Base-by-base conservation (phyloP, 2,329 filamentous ascomycete species). In the Xylariaceae sp. region DNA sequence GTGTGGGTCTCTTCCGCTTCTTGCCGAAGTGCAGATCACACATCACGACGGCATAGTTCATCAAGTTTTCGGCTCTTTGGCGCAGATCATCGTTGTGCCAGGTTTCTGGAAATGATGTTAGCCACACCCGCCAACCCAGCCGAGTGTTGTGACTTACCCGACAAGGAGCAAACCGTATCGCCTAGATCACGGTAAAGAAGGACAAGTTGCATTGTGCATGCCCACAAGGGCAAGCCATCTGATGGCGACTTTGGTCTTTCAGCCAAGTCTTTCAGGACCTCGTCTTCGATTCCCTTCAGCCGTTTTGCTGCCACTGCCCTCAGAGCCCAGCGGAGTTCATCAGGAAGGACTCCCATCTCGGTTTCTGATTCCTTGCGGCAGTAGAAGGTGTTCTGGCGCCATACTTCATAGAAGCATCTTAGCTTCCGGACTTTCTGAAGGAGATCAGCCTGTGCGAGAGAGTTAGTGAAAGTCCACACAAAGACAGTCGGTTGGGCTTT, bases 381-480 rank as follows among this genome's bases (percentile, higher is more conserved):
- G 64, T 71, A 74, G 61, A 81, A 79, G 1, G 70, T 71, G 5
- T 72, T 68, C 15, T 76, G 75, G 58, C 74, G 76, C 77, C 76
- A 81, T 62, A 81, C 78, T 61, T 72, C 75, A 67, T 80, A 81
- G 72, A 80, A 77, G 69, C 77, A 80, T 62, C 76, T 77, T 72
- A 81, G 74, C 54, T 72, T 72, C 61, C 78, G 75, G 44, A 80
- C 76, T 61, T 76, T 75, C 51, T 67, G 69, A 13, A 79, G 73
- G 34, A 80, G 72, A 34, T 73, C 69, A 61, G 75, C 71, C 77
- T 79, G 60, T 65, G 18, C 15, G 48, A 52, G 45, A 51, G 41
- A 48, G 65, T 70, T 39, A 69, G 67, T 59, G 64, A 51, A 51
- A 60, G 58, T 61, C 61, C 51, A 61, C 52, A 61, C 8, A 39